phyloP scores from a whole-genome alignment of 2,329 filamentous ascomycete genomes.

The Monosporascus sp. region DNA sequence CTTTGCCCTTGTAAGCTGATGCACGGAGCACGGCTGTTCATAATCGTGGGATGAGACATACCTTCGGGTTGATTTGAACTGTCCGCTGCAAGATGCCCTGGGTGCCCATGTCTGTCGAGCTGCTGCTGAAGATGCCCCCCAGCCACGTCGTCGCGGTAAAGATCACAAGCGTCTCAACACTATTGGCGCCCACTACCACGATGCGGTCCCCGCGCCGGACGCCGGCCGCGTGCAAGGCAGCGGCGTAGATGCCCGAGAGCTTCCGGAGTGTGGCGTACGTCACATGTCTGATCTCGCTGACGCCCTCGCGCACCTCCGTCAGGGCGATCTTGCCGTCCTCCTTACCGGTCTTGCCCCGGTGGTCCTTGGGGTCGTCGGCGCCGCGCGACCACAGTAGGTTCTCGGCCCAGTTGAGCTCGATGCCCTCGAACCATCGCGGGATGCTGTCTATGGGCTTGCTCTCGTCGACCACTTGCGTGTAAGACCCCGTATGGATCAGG shows the following conservation, averaged over 20 bases:
- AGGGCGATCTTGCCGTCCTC: conserved; percentile 66
- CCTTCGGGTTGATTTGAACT: conserved; percentile 67
- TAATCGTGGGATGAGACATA: conserved; percentile 18
- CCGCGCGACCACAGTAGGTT: conserved; percentile 64
- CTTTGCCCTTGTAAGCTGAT: conserved; percentile 18
- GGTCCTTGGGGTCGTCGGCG: conserved; percentile 33
- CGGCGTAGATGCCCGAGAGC: conserved; percentile 53
- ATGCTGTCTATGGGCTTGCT: conserved; percentile 62
- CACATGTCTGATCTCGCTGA: conserved; percentile 47
- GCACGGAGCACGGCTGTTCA: neutral
- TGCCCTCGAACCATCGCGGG: conserved; percentile 72
- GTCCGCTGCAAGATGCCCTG: conserved; percentile 71
- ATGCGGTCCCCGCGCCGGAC: conserved; percentile 68
- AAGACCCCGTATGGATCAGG: conserved; percentile 59
- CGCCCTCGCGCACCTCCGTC: conserved; percentile 68
- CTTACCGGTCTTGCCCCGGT: conserved; percentile 53
- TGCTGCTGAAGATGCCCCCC: conserved; percentile 70
- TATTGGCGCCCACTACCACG: conserved; percentile 70
- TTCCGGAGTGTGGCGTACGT: conserved; percentile 63
- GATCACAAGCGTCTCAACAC: conserved; percentile 66
- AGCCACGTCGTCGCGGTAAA: conserved; percentile 66
- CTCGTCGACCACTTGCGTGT: conserved; percentile 61
- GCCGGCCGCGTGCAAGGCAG: conserved; percentile 62
- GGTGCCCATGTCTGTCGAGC: conserved; percentile 78
- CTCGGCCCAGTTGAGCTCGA: conserved; percentile 72